These are phyloP conservation scores for Nicotiana tabacum DNA, from an alignment of 257 asterid species.

Conservation along the genomic window DNA sequence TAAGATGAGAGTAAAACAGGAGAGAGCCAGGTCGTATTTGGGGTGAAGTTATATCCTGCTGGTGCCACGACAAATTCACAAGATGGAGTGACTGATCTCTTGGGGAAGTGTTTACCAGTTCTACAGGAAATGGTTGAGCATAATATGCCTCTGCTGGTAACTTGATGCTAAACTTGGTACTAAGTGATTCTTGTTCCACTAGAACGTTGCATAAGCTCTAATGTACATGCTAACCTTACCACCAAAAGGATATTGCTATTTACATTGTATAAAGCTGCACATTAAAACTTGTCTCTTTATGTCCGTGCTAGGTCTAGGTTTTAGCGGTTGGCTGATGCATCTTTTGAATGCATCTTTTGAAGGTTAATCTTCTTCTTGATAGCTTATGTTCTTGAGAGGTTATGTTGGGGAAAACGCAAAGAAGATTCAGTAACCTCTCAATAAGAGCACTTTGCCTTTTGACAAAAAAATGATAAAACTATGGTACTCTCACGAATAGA, in stretches of 20 bases:
- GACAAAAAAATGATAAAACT: background rate
- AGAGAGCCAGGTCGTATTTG: constrained; percentile 72
- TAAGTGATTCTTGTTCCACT: background rate
- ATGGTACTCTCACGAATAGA: background rate
- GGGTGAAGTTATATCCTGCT: constrained; percentile 94
- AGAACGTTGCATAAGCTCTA: background rate
- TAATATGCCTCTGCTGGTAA: constrained; percentile 83
- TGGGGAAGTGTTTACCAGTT: constrained; percentile 87
- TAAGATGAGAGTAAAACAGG: constrained; percentile 31
- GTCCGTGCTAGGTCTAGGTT: background rate
- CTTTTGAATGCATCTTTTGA: background rate
- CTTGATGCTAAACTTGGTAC: constrained; percentile 15
- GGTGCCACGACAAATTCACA: constrained; percentile 98
- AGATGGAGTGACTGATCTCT: constrained; percentile 97
- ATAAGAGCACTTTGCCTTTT: background rate
- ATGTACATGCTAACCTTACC: background rate
- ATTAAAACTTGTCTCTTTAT: background rate
- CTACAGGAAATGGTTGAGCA: constrained; percentile 90
- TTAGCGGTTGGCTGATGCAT: background rate
- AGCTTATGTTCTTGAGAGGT: background rate
- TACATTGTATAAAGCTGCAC: background rate
- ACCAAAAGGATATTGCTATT: background rate
- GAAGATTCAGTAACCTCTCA: background rate
- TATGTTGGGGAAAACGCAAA: background rate
- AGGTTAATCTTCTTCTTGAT: background rate